These are phyloP conservation scores for Suillus discolor DNA, from an alignment of 768 basidiomycete species.

Conservation along the genomic window DNA sequence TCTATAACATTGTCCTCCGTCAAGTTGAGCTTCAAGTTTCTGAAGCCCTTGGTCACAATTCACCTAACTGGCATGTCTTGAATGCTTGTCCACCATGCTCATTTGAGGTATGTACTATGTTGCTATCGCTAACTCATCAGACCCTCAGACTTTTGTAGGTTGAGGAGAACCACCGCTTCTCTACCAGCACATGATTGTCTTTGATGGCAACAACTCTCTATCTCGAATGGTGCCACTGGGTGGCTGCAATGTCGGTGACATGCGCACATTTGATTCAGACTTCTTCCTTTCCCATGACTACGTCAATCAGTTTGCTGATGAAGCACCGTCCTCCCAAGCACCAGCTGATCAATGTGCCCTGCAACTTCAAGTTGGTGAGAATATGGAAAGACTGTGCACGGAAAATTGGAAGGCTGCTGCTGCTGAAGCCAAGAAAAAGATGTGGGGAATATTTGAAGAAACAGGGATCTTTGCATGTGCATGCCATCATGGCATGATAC, in stretches of 20 bases:
- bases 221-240: not conserved
- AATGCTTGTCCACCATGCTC: conserved; percentile 40
- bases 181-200: not conserved
- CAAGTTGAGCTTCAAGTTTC: conserved; percentile 24
- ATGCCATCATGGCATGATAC: conserved; percentile 36
- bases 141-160: not conserved
- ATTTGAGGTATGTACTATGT: conserved; percentile 30
- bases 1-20: conserved; percentile 32
- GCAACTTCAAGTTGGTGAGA: not conserved
- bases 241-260: not conserved
- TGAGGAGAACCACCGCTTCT: not conserved
- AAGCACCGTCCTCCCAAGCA: not conserved
- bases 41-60: conserved; percentile 27
- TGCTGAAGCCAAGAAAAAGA: conserved; percentile 29
- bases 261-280: not conserved
- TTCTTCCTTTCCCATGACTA: not conserved
- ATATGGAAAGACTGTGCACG: conserved; percentile 18
- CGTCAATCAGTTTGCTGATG: not conserved
- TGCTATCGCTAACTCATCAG: not conserved
- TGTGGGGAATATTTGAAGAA: conserved; percentile 40
- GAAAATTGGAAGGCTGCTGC: conserved; percentile 36
- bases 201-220: not conserved
- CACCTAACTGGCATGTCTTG: conserved; percentile 29
- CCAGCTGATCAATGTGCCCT: not conserved
- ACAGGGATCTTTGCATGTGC: conserved; percentile 39